A percentile compares a stretch with the other conserved stretches of the same genome.
phyloP scores from a whole-genome alignment of 73 alveolate species.

The Stentor coeruleus region DNA sequence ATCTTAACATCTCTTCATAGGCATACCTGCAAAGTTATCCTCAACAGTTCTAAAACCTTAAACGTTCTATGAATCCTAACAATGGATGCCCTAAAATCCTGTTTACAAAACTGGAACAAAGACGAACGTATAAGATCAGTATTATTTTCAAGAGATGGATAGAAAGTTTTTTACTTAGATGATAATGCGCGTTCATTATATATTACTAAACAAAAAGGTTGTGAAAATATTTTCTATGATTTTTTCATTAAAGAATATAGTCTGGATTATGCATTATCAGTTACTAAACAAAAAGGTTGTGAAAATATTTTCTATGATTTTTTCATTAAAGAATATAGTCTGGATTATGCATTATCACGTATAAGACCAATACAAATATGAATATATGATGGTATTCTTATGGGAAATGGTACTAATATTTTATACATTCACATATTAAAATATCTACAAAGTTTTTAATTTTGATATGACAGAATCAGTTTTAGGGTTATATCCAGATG shows the following conservation, averaged over 20 bases:
- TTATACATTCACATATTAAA: conserved; percentile 81
- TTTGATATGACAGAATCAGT: conserved; percentile 94
- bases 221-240: conserved; percentile 21
- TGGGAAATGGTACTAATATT: conserved; percentile 96
- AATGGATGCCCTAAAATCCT: conserved; percentile 46
- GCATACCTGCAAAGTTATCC: conserved; percentile 33
- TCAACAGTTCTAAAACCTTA: conserved; percentile 65
- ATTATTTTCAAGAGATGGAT: conserved; percentile 72
- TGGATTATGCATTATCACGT: conserved; percentile 63
- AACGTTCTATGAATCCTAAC: conserved; percentile 67
- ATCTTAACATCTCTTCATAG: no score
- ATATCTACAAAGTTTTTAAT: conserved; percentile 85
- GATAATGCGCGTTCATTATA: conserved; percentile 72
- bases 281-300: conserved; percentile 35
- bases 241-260: conserved; percentile 58
- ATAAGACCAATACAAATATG: conserved; percentile 74
- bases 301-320: conserved; percentile 30
- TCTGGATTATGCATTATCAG: no score
- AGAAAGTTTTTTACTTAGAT: conserved; percentile 90
- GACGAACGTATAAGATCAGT: conserved; percentile 52
- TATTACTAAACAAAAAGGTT: conserved; percentile 40
- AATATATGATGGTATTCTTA: conserved; percentile 87
- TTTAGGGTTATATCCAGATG: conserved; percentile 92
- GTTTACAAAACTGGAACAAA: conserved; percentile 29
- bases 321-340: conserved; percentile 63